Evolutionary conservation across 2,329 filamentous ascomycete genomes (phyloP).

Genomic region (Orbilia javanica): DNA sequence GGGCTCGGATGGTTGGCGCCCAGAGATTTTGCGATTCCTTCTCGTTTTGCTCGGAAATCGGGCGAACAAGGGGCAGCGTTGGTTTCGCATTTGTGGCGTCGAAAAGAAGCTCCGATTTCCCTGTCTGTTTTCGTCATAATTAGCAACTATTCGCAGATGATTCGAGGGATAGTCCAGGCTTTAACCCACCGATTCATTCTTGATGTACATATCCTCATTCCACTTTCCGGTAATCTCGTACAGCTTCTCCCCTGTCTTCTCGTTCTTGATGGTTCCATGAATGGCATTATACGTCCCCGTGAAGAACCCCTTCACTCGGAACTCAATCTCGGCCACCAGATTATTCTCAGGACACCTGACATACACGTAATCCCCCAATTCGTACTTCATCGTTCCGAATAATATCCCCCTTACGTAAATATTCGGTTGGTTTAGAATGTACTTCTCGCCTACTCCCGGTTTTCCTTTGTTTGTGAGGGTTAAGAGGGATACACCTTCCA

Average conservation of each 20-base stretch:
- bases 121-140: constrained; percentile 72
- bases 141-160: neutral
- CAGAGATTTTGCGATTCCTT: constrained; percentile 91
- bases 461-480: constrained; percentile 82
- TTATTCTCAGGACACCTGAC: constrained; percentile 90
- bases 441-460: constrained; percentile 80
- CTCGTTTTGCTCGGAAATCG: constrained; percentile 86
- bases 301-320: constrained; percentile 98
- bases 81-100: constrained; percentile 84
- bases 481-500: constrained; percentile 95
- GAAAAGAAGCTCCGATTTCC: constrained; percentile 89
- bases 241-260: constrained; percentile 85
- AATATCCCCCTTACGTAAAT: constrained; percentile 98
- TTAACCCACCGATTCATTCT: constrained; percentile 78
- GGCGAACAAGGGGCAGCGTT: constrained; percentile 78
- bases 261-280: constrained; percentile 88
- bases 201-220: constrained; percentile 95
- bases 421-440: constrained; percentile 95
- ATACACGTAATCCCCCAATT: constrained; percentile 94
- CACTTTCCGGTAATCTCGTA: constrained; percentile 93
- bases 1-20: constrained; percentile 82
- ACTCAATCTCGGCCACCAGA: constrained; percentile 90
- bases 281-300: constrained; percentile 97
- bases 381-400: constrained; percentile 99
- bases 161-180: neutral